Base-by-base conservation (phyloP, 768 basidiomycete genomes). In the Amanita phalloides region DNA sequence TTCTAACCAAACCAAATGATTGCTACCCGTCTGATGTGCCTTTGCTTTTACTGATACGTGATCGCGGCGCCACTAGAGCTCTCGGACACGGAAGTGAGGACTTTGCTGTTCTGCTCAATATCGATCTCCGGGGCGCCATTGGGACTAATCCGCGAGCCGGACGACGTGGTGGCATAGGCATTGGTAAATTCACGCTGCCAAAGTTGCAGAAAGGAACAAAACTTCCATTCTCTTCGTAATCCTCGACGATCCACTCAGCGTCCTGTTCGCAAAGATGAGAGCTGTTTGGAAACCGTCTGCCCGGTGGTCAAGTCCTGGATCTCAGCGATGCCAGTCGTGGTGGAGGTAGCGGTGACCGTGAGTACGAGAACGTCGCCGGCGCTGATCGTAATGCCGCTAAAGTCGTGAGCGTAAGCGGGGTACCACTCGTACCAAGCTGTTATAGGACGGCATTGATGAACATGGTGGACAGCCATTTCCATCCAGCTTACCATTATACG, bases 211-310 rank as follows among this genome's bases (percentile, higher is more conserved):
- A 47, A 4, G 45, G 45, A 3, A 35, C 45, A 7, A 35, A 8
- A 3, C 0, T 1, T 4, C 36, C 23, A 14, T 32, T 47, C 47
- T 56, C 55, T 45, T 58, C 55, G 65, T 65, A 71, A 51, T 68
- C 67, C 59, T 68, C 67, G 23, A 68, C 65, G 53, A 69, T 68
- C 68, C 68, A 69, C 58, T 69, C 66, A 5, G 66, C 67, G 57
- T 68, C 64, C 61, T 64, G 51, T 57, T 65, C 58, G 59, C 66
- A 67, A 44, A 67, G 62, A 66, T 17, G 60, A 62, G 59, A 68
- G 58, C n/a, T 60, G 33, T 57, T 64, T 59, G 38, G 64, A 57
- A 26, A 68, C 45, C 3, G 30, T 32, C 5, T 21, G 30, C 13
- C 45, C 45, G 6, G 4, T 47, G 13, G 45, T 9, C 30, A 47